Evolutionary conservation across 306 rosid genomes (phyloP).

Genomic region (Arachis stenosperma): DNA sequence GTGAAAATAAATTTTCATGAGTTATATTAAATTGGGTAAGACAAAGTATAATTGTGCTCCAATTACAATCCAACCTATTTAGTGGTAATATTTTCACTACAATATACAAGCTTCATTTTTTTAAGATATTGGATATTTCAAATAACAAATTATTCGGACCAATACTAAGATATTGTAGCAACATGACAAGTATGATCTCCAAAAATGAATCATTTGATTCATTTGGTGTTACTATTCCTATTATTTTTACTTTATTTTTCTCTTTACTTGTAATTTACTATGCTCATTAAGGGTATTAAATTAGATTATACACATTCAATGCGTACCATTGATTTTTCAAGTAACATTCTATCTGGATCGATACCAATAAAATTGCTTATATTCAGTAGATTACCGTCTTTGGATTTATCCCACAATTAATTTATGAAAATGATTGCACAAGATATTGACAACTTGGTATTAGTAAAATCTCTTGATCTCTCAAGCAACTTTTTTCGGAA

Average conservation of each 20-base stretch:
- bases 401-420: constrained; percentile 45
- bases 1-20: no score
- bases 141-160: constrained; percentile 11
- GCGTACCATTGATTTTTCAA: constrained; percentile 19
- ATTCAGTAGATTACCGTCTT: neutral
- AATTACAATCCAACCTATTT: constrained; percentile 21
- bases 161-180: constrained; percentile 20
- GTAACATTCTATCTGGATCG: constrained; percentile 30
- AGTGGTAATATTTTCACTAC: constrained; percentile 10
- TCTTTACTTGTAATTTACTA: neutral
- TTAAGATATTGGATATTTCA: constrained; percentile 21
- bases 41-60: neutral
- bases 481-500: constrained; percentile 34
- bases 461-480: constrained; percentile 40
- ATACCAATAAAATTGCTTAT: constrained; percentile 28
- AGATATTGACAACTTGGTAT: constrained; percentile 26
- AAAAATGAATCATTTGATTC: no score
- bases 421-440: constrained; percentile 37
- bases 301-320: rapidly evolving
- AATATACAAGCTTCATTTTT: constrained; percentile 15
- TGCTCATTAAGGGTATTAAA: constrained; percentile 14
- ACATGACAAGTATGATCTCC: constrained; percentile 1
- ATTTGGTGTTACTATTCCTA: neutral
- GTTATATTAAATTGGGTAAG: no score
- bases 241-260: rapidly evolving